Evolutionary conservation across 106 monocot genomes (phyloP), one percentile per base, ranked within the genome.

Genomic region (Allium sativum): DNA sequence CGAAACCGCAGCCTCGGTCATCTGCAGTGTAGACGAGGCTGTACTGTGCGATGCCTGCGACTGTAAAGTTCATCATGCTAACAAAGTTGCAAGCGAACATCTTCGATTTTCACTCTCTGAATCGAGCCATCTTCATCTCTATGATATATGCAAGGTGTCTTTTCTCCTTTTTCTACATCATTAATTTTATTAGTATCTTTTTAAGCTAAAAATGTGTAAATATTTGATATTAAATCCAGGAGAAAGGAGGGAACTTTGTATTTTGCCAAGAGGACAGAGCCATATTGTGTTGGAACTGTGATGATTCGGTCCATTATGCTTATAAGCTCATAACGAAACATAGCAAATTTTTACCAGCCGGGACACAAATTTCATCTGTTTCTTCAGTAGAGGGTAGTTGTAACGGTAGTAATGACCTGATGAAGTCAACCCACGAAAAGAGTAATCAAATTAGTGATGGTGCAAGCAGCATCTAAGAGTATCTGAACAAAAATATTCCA

Each of bases 11-110:
- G 92, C 87, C 57, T 69, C 79, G 1, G 77, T 93, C 14, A 82
- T 81, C 77, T 93, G 87, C 74, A 84, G 83, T 21, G 84, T 87
- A 54, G 92, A 92, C 63, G 92, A 92, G 74, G 92, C 92, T 17
- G 87, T 84, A 9, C 87, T 92, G 47, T 92, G 92, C 72, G 68
- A 21, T 12, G 17, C 22, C 43, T 92, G 92, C 65, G 92, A 92
- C 59, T 53, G 45, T 6, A 41, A 79, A 10, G 79, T 88, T 48
- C 92, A 93, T 70, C 57, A 53, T 42, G 84, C 92, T 18, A 93
- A 93, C 73, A 84, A 84, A 76, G 74, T 93, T 55, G 81, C 85
- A 52, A 45, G 77, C 2, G 81, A 81, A 48, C 85, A 85, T 72
- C 77, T 65, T 45, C 80, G 87, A 8, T 54, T 92, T 63, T 72